These are phyloP conservation scores for Backusella liffmaniae DNA, from an alignment of 192 early-diverging fungal species.

Conservation along the genomic window DNA sequence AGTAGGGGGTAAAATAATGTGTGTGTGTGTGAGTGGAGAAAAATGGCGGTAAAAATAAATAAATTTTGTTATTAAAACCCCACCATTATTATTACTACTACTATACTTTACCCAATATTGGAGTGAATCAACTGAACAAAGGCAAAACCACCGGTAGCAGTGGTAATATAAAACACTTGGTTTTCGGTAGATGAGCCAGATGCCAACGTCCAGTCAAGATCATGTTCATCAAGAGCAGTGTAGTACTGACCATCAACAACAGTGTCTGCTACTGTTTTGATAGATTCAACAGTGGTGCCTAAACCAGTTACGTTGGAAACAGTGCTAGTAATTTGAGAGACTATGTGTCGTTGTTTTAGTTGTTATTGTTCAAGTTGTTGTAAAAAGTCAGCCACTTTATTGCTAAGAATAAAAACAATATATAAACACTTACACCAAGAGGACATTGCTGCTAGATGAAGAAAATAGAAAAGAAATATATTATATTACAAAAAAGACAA, in stretches of 20 bases:
- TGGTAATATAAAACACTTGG: conserved; percentile 83
- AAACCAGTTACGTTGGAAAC: conserved; percentile 34
- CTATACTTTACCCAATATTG: conserved; percentile 61
- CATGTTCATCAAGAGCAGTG: conserved; percentile 50
- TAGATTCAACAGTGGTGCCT: conserved; percentile 21
- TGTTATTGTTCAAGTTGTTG: background rate
- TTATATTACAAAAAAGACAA: background rate
- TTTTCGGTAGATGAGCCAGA: conserved; percentile 82
- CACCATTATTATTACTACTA: background rate
- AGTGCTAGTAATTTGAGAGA: conserved; percentile 34
- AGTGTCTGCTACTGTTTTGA: conserved; percentile 40
- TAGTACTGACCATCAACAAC: conserved; percentile 42
- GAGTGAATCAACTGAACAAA: conserved; percentile 92
- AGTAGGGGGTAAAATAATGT: background rate
- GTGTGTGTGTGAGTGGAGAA: background rate
- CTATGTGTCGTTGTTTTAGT: conserved; percentile 8
- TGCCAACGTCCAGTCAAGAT: conserved; percentile 69
- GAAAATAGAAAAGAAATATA: background rate
- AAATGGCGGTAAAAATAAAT: background rate
- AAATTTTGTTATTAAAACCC: background rate
- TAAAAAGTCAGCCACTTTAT: background rate
- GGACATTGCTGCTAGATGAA: conserved; percentile 13
- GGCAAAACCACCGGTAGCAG: conserved; percentile 70
- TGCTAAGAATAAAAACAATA: background rate
- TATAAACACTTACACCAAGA: conserved; percentile 20